A percentile compares a stretch with the other conserved stretches of the same genome.
phyloP scores from a whole-genome alignment of 2,329 filamentous ascomycete genomes.

The Sclerotinia minor region DNA sequence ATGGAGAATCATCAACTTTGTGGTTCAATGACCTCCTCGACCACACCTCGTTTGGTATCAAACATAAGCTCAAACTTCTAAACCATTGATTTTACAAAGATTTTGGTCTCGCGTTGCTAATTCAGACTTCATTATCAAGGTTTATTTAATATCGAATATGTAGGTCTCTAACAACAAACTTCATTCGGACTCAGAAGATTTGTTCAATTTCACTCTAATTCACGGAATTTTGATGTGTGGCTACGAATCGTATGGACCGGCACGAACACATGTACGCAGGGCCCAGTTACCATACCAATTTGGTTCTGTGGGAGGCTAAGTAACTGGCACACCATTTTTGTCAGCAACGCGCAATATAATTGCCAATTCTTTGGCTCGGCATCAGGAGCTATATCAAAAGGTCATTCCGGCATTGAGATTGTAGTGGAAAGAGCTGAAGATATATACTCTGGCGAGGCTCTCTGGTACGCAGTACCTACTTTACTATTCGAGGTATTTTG shows the following conservation, averaged over 20 bases:
- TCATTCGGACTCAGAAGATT: background rate
- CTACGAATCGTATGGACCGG: background rate
- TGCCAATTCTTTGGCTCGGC: slow-evolving; percentile 49
- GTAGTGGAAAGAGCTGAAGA: slow-evolving; percentile 49
- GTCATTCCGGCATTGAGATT: slow-evolving; percentile 50
- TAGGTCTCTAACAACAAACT: background rate
- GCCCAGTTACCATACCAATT: background rate
- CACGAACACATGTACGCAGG: background rate
- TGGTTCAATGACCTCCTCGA: background rate
- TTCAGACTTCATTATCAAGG: background rate
- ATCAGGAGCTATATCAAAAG: slow-evolving; percentile 51
- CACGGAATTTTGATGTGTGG: background rate
- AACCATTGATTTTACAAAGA: background rate
- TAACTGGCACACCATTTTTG: background rate
- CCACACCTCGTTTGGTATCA: background rate
- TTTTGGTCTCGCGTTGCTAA: background rate
- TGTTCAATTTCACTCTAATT: background rate
- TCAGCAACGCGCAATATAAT: slow-evolving; percentile 50
- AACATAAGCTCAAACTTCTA: background rate
- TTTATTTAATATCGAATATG: background rate
- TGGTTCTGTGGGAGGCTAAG: background rate
- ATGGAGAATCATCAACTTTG: background rate
- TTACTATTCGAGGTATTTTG: slow-evolving; percentile 55
- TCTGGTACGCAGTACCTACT: slow-evolving; percentile 59
- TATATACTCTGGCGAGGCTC: slow-evolving; percentile 56